These are phyloP conservation scores for Coleophoma crateriformis DNA, from an alignment of 2,329 filamentous ascomycete species.

Conservation along the genomic window DNA sequence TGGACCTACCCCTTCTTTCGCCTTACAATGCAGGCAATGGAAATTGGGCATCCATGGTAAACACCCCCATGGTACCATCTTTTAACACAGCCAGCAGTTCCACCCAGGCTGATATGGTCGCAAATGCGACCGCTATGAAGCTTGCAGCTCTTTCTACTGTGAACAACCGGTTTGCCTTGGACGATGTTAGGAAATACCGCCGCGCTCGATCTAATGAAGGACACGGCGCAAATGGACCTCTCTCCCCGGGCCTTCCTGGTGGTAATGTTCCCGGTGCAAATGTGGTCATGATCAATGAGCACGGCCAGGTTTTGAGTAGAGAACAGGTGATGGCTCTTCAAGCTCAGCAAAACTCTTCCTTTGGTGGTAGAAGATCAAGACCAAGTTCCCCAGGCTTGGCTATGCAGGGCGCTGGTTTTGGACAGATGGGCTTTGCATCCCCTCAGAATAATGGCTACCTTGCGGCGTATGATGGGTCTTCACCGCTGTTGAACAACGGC, in stretches of 20 bases:
- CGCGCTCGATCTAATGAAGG: constrained; percentile 85
- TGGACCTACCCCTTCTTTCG: constrained; percentile 80
- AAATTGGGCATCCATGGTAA: constrained; percentile 98
- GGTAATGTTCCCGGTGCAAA: constrained; percentile 64
- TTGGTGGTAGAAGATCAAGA: constrained; percentile 70
- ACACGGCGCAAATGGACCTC: constrained; percentile 48
- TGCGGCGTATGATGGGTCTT: constrained; percentile 74
- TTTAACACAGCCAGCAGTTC: constrained; percentile 58
- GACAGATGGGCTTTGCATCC: constrained; percentile 69
- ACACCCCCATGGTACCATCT: constrained; percentile 89
- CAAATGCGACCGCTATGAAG: constrained; percentile 98
- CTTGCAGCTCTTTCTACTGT: constrained; percentile 93
- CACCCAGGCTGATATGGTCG: constrained; percentile 90
- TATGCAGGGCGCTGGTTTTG: constrained; percentile 63
- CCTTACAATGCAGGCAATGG: constrained; percentile 75
- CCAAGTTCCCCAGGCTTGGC: constrained; percentile 85
- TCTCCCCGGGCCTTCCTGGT: constrained; percentile 62
- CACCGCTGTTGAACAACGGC: constrained; percentile 65
- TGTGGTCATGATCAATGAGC: constrained; percentile 91
- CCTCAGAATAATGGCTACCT: constrained; percentile 94
- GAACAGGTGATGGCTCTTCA: constrained; percentile 83
- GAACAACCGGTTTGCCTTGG: constrained; percentile 94
- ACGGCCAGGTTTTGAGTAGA: constrained; percentile 78
- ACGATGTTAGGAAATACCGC: constrained; percentile 95
- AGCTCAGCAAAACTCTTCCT: constrained; percentile 51